These are phyloP conservation scores for Pichia inconspicua DNA, from an alignment of 1,139 yeast genomes.

Conservation along the genomic window DNA sequence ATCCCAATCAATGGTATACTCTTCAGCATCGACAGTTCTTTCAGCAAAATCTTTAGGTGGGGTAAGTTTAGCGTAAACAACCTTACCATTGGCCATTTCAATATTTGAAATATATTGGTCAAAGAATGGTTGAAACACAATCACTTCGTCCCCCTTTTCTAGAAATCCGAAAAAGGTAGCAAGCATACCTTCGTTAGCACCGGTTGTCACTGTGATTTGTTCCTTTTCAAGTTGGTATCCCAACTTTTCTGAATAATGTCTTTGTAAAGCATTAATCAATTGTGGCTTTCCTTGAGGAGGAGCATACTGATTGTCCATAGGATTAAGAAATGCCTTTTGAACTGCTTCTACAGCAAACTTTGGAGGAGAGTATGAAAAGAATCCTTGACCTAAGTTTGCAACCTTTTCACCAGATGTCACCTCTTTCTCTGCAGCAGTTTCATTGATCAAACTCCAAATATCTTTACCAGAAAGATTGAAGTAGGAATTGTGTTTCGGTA, in stretches of 20 bases:
- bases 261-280: slow-evolving; percentile 59
- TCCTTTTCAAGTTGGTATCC: slow-evolving; percentile 47
- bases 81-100: slow-evolving; percentile 87
- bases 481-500: slow-evolving; percentile 48
- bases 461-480: slow-evolving; percentile 67
- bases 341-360: slow-evolving; percentile 81
- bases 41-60: slow-evolving; percentile 69
- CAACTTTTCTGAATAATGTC: slow-evolving; percentile 61
- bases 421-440: slow-evolving; percentile 78
- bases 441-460: slow-evolving; percentile 91
- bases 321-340: slow-evolving; percentile 59
- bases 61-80: slow-evolving; percentile 73
- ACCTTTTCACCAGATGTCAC: slow-evolving; percentile 59
- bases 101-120: slow-evolving; percentile 94
- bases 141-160: slow-evolving; percentile 86
- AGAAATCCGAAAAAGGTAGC: slow-evolving; percentile 78
- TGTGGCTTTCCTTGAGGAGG: slow-evolving; percentile 83
- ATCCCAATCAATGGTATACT: slow-evolving; percentile 80
- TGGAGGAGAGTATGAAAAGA: slow-evolving; percentile 92
- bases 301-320: slow-evolving; percentile 83
- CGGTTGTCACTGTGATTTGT: slow-evolving; percentile 80
- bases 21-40: slow-evolving; percentile 67
- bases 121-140: slow-evolving; percentile 95
- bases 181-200: slow-evolving; percentile 94
- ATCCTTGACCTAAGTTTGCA: slow-evolving; percentile 91